Percentiles rank a stretch among this genome's conserved stretches.
These are phyloP conservation scores for Lenwebbia sp. DNA, from an alignment of 345 rosid genomes.

Conservation along the genomic window DNA sequence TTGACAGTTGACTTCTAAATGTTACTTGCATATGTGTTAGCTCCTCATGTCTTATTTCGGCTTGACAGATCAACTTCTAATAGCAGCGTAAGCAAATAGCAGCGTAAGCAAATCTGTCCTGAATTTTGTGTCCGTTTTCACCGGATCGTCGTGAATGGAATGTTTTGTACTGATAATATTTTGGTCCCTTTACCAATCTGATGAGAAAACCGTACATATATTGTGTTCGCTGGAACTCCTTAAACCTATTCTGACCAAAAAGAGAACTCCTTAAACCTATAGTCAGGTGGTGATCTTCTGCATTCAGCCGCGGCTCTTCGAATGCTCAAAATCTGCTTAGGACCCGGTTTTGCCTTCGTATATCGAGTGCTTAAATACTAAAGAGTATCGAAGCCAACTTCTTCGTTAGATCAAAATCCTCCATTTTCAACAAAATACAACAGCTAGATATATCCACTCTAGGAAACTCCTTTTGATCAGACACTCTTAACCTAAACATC, in stretches of 20 bases:
- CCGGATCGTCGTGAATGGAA: background rate
- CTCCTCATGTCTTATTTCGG: background rate
- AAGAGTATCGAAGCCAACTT: no score
- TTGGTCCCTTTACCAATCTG: background rate
- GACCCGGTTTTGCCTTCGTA: background rate
- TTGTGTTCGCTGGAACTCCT: background rate
- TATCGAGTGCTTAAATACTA: background rate
- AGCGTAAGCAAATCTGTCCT: background rate
- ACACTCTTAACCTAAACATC: no score
- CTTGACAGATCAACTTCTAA: background rate
- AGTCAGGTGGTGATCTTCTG: fast-evolving
- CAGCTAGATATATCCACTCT: no score
- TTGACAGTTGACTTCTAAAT: background rate
- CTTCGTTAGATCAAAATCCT: no score
- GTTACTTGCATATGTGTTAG: background rate
- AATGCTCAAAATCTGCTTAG: background rate
- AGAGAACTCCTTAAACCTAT: background rate
- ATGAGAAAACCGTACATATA: background rate
- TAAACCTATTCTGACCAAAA: background rate
- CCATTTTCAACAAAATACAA: no score
- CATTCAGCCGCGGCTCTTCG: background rate
- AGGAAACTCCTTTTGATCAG: no score
- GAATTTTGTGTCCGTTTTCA: background rate
- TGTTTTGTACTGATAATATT: background rate
- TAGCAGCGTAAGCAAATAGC: background rate